Evolutionary conservation across 208 protist genomes (phyloP).

Genomic region (Zelonia costaricensis): DNA sequence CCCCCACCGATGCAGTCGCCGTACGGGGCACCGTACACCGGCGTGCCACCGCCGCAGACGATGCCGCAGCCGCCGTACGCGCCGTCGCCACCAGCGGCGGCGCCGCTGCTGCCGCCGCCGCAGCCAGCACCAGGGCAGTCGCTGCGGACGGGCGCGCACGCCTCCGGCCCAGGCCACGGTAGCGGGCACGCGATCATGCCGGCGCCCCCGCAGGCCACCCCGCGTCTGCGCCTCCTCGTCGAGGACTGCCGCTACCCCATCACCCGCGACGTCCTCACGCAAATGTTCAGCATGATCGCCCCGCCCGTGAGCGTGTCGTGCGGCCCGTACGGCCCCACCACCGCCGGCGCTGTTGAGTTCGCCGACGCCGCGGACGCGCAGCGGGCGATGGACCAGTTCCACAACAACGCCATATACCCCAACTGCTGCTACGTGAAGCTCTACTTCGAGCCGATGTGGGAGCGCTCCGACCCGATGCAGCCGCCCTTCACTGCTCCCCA

Average conservation of each 20-base stretch:
- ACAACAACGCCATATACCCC: constrained; percentile 85
- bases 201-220: constrained; percentile 7
- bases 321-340: constrained; percentile 62
- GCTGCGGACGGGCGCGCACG: background rate
- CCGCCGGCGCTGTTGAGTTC: constrained; percentile 75
- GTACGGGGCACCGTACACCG: background rate
- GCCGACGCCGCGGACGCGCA: constrained; percentile 53
- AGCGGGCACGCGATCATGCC: constrained; percentile 24
- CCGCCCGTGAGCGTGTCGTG: constrained; percentile 62
- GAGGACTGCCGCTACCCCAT: constrained; percentile 88
- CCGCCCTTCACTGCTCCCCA: background rate
- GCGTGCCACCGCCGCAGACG: background rate
- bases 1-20: background rate
- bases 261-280: constrained; percentile 67
- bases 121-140: background rate
- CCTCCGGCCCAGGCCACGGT: constrained; percentile 2
- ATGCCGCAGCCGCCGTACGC: constrained; percentile 3
- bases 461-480: constrained; percentile 5
- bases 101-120: background rate
- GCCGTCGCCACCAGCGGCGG: background rate
- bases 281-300: constrained; percentile 83
- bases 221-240: constrained; percentile 69
- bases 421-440: constrained; percentile 83
- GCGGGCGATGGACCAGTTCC: constrained; percentile 60
- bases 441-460: constrained; percentile 37